These are phyloP conservation scores for Blastocystis sp. DNA, from an alignment of 352 stramenopile species.

Conservation along the genomic window DNA sequence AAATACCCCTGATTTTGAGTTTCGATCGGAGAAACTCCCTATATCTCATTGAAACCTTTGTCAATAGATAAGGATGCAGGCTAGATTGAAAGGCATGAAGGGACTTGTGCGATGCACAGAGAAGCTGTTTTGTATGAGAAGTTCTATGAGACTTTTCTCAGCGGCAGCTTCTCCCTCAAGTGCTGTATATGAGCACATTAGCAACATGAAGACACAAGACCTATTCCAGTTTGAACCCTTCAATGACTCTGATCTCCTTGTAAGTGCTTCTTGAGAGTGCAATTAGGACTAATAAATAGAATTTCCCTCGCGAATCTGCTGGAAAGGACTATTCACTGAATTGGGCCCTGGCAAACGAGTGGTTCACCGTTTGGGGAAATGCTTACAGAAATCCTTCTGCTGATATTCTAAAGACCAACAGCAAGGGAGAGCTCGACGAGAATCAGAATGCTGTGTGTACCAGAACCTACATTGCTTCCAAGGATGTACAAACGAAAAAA, in stretches of 20 bases:
- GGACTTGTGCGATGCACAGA: background rate
- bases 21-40: conserved; percentile 3
- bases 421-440: background rate
- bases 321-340: conserved; percentile 46
- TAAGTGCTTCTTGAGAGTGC: background rate
- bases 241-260: conserved; percentile 26
- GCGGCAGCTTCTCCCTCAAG: background rate
- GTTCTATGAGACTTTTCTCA: conserved; percentile 10
- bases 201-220: conserved; percentile 49
- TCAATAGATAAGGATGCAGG: conserved; percentile 33
- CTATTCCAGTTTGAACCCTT: conserved; percentile 55
- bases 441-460: background rate
- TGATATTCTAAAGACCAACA: conserved; percentile 14
- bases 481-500: background rate
- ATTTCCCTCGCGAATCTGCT: conserved; percentile 20
- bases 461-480: conserved; percentile 1
- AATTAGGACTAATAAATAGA: conserved; percentile 3
- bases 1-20: background rate
- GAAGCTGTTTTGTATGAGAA: background rate
- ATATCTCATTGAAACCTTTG: conserved; percentile 38
- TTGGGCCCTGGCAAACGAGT: conserved; percentile 34
- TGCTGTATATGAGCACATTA: conserved; percentile 40
- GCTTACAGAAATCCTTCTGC: conserved; percentile 50
- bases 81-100: conserved; percentile 48
- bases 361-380: conserved; percentile 58